A percentile compares a stretch with the other conserved stretches of the same genome.
phyloP scores from a whole-genome alignment of 495 filamentous ascomycete genomes.

The Neurospora sp. region DNA sequence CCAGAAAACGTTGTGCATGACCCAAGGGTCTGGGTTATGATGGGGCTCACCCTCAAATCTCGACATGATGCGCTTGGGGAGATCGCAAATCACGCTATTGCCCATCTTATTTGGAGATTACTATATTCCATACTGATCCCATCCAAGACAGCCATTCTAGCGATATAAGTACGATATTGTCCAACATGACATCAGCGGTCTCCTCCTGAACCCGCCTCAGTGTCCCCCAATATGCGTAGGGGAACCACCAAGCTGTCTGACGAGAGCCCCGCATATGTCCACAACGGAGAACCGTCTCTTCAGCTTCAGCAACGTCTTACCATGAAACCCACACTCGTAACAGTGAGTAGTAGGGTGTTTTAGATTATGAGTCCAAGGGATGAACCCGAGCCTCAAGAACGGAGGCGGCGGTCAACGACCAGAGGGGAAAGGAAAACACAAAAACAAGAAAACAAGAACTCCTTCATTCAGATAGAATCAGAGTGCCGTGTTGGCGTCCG shows the following conservation, averaged over 20 bases:
- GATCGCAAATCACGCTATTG: background rate
- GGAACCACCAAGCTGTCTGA: background rate
- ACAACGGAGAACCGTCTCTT: background rate
- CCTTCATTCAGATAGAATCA: constrained; percentile 48
- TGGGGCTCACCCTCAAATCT: background rate
- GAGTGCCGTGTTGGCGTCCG: constrained; percentile 98
- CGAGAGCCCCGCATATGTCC: background rate
- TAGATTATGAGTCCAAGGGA: background rate
- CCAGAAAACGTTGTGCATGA: background rate
- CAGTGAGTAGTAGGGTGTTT: background rate
- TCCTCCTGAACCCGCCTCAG: background rate
- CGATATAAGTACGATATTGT: background rate
- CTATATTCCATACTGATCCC: background rate
- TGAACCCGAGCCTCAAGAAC: background rate
- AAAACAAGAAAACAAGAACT: constrained; percentile 11
- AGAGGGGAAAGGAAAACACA: background rate
- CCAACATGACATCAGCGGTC: background rate
- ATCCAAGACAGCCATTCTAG: background rate
- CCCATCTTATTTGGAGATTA: background rate
- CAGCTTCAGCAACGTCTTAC: background rate
- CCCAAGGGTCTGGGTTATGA: background rate
- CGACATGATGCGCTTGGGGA: background rate
- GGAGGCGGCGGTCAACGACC: background rate
- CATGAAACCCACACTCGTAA: background rate
- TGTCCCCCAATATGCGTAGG: background rate